Percentiles rank a stretch among this genome's conserved stretches.
Evolutionary conservation across 768 basidiomycete genomes (phyloP).

Genomic region (Mrakia gelida): DNA sequence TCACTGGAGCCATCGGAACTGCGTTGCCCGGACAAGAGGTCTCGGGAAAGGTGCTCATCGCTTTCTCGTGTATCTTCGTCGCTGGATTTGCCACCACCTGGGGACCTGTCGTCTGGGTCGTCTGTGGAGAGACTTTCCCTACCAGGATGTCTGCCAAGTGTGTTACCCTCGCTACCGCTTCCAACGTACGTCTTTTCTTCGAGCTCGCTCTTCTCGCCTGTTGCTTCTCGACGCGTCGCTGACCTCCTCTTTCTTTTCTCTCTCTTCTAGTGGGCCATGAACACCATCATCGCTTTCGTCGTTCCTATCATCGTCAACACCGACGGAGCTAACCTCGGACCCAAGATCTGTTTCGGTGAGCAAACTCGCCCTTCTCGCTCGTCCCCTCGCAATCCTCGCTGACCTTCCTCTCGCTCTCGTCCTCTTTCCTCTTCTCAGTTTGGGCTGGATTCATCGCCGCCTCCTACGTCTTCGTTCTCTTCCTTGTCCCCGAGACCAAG

Average conservation of each 20-base stretch:
- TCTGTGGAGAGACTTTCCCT: constrained; percentile 45
- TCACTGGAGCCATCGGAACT: constrained; percentile 41
- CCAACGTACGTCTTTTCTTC: constrained; percentile 34
- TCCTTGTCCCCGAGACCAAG: constrained; percentile 32
- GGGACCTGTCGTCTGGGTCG: constrained; percentile 45
- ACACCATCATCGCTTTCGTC: constrained; percentile 44
- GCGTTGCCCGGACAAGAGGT: constrained; percentile 38
- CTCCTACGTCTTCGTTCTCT: constrained; percentile 31
- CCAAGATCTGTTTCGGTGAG: constrained; percentile 43
- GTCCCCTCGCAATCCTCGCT: neutral
- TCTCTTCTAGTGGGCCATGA: constrained; percentile 28
- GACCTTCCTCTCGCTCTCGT: neutral
- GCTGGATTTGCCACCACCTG: constrained; percentile 43
- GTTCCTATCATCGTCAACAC: constrained; percentile 38
- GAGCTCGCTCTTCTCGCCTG: no score
- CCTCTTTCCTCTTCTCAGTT: constrained; percentile 22
- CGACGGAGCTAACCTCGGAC: constrained; percentile 39
- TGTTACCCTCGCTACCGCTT: constrained; percentile 44
- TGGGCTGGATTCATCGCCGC: constrained; percentile 42
- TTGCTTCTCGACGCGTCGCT: neutral
- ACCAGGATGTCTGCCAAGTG: constrained; percentile 42
- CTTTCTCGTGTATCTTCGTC: constrained; percentile 45
- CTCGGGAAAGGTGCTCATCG: constrained; percentile 45
- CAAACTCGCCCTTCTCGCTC: neutral
- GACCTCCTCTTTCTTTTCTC: neutral